phyloP scores from a whole-genome alignment of 2,329 filamentous ascomycete species.

The Calonectria crousiana region DNA sequence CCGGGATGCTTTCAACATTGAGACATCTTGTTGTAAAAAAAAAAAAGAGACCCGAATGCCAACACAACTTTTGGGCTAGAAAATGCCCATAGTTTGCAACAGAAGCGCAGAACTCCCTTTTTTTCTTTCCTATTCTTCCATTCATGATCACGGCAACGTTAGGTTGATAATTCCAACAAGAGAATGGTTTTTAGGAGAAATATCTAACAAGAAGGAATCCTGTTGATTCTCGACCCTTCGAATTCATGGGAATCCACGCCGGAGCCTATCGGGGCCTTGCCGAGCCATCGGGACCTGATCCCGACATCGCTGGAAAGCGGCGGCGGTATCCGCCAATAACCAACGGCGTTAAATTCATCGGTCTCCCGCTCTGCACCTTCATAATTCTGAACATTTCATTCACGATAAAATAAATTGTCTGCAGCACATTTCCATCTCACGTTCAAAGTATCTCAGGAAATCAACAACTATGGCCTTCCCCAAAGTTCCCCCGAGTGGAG shows the following conservation, averaged over 20 bases:
- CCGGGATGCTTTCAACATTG: background rate
- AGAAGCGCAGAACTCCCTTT: background rate
- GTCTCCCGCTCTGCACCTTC: background rate
- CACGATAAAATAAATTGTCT: background rate
- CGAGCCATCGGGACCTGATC: constrained; percentile 6
- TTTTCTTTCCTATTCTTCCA: background rate
- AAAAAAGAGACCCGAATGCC: background rate
- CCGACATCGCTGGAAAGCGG: constrained; percentile 14
- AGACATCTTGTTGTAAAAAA: background rate
- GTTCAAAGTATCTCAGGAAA: background rate
- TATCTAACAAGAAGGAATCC: background rate
- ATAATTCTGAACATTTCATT: background rate
- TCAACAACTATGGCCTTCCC: constrained; percentile 28
- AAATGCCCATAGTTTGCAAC: background rate
- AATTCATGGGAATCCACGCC: background rate
- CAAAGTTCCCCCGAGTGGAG: constrained; percentile 47
- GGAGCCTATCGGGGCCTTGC: background rate
- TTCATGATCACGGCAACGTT: background rate
- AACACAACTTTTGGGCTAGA: background rate
- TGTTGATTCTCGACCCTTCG: background rate
- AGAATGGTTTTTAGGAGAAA: background rate
- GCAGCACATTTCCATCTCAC: background rate
- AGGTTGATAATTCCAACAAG: background rate
- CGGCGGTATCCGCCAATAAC: constrained; percentile 10
- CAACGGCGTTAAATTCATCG: constrained; percentile 10